Evolutionary conservation across 2,329 filamentous ascomycete genomes (phyloP), one percentile per base, ranked within the genome.

Genomic region (Cladosporium sp.): DNA sequence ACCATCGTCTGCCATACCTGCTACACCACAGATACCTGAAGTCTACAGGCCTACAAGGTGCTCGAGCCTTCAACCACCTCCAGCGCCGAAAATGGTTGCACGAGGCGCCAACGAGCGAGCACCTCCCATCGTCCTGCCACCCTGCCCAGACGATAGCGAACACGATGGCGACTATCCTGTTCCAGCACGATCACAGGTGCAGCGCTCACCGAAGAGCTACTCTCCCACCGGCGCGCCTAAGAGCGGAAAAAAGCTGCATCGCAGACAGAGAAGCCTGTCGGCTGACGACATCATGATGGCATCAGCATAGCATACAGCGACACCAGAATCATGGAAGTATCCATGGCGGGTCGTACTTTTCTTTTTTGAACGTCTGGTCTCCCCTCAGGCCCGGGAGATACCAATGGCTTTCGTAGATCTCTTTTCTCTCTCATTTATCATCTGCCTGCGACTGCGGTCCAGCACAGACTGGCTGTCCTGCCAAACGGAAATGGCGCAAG

Each of bases 31-130:
- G 26, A 56, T 60, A 4, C 59, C 64, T 23, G 65, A 66, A 44
- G 52, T 58, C 16, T 61, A 62, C 64, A 59, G 64, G 14, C 67
- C 65, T n/a, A 52, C 66, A 16, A 66, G 69, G 16, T 66, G 56
- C 58, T 64, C 69, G 33, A 69, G 66, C 46, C 40, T 68, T 28
- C 58, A 52, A 50, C 68, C 66, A 50, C 65, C 62, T n/a, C 59
- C 44, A 31, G 53, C 55, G 31, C 52, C 68, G 10, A 76, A 73
- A 68, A 69, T 77, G 69, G 64, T 76, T 16, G 67, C 75, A 10
- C 72, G 75, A 23, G 74, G 71, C 29, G 75, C 72, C 2, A 74
- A 71, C 61, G 74, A 77, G 67, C 74, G 75, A 21, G 75, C 70
- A 5, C 72, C 74, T 8, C 62, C 70, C 4, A 66, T 77, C 35